Evolutionary conservation across 73 alveolate genomes (phyloP).

Genomic region (Uronychia setigera): DNA sequence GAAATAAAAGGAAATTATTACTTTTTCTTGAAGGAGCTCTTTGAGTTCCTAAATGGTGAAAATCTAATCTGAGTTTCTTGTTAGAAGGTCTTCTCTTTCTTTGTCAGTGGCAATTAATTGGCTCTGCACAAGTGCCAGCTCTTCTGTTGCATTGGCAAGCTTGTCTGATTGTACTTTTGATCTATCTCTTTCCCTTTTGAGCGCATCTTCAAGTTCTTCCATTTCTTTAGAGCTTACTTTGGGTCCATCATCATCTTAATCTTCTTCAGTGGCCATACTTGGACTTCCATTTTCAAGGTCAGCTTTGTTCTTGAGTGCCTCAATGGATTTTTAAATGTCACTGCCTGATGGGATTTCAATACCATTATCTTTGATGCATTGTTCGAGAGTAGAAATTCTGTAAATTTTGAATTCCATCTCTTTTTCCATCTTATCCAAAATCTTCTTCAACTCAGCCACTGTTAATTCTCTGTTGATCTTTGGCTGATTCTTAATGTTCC

Average conservation of each 20-base stretch:
- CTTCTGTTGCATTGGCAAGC: slow-evolving; percentile 27
- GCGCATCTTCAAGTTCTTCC: slow-evolving; percentile 15
- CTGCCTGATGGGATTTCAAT: slow-evolving; percentile 49
- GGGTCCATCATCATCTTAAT: neutral
- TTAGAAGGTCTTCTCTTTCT: slow-evolving; percentile 6
- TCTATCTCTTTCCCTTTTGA: slow-evolving; percentile 36
- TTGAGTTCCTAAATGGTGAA: slow-evolving; percentile 21
- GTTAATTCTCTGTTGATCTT: slow-evolving; percentile 81
- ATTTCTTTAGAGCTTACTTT: neutral
- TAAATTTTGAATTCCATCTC: slow-evolving; percentile 25
- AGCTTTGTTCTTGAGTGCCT: slow-evolving; percentile 6
- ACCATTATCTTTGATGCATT: slow-evolving; percentile 28
- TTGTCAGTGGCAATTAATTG: slow-evolving; percentile 1
- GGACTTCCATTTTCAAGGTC: neutral
- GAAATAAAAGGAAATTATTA: neutral
- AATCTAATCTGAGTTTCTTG: slow-evolving; percentile 11
- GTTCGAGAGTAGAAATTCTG: slow-evolving; percentile 30
- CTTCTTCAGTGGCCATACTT: neutral
- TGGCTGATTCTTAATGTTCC: slow-evolving; percentile 85
- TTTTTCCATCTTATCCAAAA: slow-evolving; percentile 49
- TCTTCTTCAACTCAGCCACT: slow-evolving; percentile 70
- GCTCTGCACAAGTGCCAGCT: slow-evolving; percentile 6
- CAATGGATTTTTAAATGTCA: neutral
- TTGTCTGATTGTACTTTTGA: slow-evolving; percentile 11
- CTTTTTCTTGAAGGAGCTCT: slow-evolving; percentile 42